A percentile compares a stretch with the other conserved stretches of the same genome.
phyloP scores from a whole-genome alignment of 805 yeast genomes.

The Blastobotrys parvus region DNA sequence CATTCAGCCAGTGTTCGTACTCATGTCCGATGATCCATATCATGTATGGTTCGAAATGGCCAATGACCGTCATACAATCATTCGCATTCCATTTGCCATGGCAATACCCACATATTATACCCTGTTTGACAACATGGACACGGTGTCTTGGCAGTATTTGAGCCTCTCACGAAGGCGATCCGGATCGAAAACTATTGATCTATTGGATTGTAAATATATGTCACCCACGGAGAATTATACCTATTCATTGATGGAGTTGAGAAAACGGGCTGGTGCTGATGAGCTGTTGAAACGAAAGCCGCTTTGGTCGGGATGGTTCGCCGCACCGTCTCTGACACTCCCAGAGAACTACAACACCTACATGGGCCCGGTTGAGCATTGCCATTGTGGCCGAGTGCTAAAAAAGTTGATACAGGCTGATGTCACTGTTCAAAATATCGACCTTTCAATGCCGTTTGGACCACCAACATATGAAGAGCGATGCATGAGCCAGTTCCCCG shows the following conservation, averaged over 20 bases:
- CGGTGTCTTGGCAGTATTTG: not conserved
- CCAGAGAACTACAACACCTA: not conserved
- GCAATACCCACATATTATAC: not conserved
- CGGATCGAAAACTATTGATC: not conserved
- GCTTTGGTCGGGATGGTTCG: not conserved
- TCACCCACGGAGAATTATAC: not conserved
- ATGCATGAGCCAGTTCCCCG: not conserved
- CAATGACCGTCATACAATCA: constrained; percentile 3
- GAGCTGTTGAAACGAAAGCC: not conserved
- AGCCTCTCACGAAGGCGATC: not conserved
- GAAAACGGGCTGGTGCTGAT: not conserved
- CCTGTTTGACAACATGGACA: not conserved
- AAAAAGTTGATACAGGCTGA: not conserved
- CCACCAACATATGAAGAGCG: no score
- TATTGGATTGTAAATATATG: not conserved
- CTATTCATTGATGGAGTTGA: not conserved
- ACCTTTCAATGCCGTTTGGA: no score
- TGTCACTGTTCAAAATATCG: no score
- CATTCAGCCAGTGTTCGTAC: constrained; percentile 11
- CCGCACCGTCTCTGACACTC: not conserved
- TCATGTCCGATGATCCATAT: constrained; percentile 13
- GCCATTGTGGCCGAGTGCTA: not conserved
- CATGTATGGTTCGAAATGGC: constrained; percentile 13
- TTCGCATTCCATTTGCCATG: constrained; percentile 6
- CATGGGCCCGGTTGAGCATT: not conserved